Percentiles rank a stretch among this genome's conserved stretches.
These are phyloP conservation scores for Lipomyces oligophaga DNA, from an alignment of 805 yeast species.

Conservation along the genomic window DNA sequence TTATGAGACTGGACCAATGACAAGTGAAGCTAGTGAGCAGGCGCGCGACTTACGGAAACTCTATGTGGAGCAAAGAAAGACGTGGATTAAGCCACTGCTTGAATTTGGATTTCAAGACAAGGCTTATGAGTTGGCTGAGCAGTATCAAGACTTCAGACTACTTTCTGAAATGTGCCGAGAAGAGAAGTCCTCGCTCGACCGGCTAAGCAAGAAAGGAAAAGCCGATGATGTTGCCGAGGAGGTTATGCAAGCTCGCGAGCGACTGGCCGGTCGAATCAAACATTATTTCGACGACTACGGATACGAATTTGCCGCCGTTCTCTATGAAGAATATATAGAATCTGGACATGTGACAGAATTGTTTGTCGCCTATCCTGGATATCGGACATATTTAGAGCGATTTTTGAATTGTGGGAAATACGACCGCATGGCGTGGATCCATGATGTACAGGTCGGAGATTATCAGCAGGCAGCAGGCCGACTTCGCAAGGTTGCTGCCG, in stretches of 20 bases:
- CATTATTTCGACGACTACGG: conserved; percentile 59
- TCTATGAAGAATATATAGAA: conserved; percentile 57
- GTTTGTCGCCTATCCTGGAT: conserved; percentile 54
- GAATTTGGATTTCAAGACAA: conserved; percentile 48
- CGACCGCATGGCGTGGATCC: conserved; percentile 64
- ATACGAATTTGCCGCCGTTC: conserved; percentile 60
- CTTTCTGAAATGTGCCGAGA: conserved; percentile 47
- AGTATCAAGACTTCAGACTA: conserved; percentile 61
- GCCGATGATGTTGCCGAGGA: conserved; percentile 7
- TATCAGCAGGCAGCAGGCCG: conserved; percentile 50
- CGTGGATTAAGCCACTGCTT: conserved; percentile 61
- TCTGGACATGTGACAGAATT: conserved; percentile 51
- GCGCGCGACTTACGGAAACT: conserved; percentile 16
- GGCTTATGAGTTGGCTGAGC: conserved; percentile 61
- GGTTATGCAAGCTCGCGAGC: conserved; percentile 7
- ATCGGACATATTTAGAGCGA: conserved; percentile 46
- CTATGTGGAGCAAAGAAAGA: conserved; percentile 37
- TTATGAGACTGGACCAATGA: conserved; percentile 9
- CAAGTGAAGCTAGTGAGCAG: conserved; percentile 20
- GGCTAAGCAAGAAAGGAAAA: neutral
- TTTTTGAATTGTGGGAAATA: conserved; percentile 47
- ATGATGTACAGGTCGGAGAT: conserved; percentile 51
- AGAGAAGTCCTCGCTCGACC: conserved; percentile 16
- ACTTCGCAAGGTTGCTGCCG: conserved; percentile 44
- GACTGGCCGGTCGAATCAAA: conserved; percentile 23